A percentile compares a stretch with the other conserved stretches of the same genome.
These are phyloP conservation scores for Anthracocystis panici-leucophaei DNA, from an alignment of 1,284 basidiomycete genomes.

Conservation along the genomic window DNA sequence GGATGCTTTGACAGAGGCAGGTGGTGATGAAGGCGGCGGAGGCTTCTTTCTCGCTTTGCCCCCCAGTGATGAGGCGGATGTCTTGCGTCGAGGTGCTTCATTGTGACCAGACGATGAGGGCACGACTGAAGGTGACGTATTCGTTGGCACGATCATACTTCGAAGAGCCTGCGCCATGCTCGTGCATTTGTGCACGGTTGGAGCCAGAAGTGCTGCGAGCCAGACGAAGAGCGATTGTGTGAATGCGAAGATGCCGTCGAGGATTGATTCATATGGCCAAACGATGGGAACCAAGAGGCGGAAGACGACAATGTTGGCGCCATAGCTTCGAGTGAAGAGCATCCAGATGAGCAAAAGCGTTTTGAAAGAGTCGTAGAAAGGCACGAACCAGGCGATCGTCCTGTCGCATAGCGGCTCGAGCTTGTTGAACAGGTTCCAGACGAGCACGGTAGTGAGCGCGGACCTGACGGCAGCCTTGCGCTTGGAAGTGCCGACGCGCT, in stretches of 20 bases:
- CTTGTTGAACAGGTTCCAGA: slow-evolving; percentile 48
- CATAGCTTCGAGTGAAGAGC: slow-evolving; percentile 48
- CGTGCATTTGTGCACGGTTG: slow-evolving; percentile 3
- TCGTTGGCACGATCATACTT: neutral
- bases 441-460: slow-evolving; percentile 40
- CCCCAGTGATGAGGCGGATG: neutral
- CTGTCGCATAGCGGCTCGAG: slow-evolving; percentile 45
- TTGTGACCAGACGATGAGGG: neutral
- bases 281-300: slow-evolving; percentile 40
- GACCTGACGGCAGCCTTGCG: slow-evolving; percentile 36
- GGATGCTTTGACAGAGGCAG: slow-evolving; percentile 7
- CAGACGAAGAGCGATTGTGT: slow-evolving; percentile 20
- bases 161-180: neutral
- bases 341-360: slow-evolving; percentile 54
- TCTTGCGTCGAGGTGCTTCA: neutral
- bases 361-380: slow-evolving; percentile 54
- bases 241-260: slow-evolving; percentile 28
- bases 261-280: slow-evolving; percentile 39
- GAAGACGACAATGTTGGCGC: slow-evolving; percentile 41
- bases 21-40: slow-evolving; percentile 17
- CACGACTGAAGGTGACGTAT: neutral
- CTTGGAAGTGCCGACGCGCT: slow-evolving; percentile 33
- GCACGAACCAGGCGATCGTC: slow-evolving; percentile 49
- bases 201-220: slow-evolving; percentile 14
- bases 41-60: slow-evolving; percentile 20